Evolutionary conservation across 179 eudicot species (phyloP).

Genomic region (Spinacia oleracea): DNA sequence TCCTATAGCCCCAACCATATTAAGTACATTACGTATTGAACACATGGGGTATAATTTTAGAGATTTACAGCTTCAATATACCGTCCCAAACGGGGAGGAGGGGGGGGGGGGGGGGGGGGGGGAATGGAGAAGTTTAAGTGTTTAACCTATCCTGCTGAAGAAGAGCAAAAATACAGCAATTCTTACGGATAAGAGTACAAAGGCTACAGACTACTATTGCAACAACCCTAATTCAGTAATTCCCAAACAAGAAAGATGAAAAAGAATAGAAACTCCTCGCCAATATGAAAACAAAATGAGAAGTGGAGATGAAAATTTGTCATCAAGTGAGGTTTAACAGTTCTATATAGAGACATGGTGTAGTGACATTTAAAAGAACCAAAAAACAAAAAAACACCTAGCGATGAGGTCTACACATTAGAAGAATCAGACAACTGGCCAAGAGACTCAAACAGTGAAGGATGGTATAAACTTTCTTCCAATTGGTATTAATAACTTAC

Average conservation of each 20-base stretch:
- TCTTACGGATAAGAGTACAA: not conserved
- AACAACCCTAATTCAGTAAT: not conserved
- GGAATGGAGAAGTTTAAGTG: not conserved
- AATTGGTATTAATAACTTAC: conserved; percentile 2
- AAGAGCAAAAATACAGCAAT: not conserved
- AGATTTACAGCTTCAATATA: not conserved
- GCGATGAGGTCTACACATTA: conserved; percentile 17
- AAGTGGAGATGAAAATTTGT: not conserved
- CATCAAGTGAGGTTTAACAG: not conserved
- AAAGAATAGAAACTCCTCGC: not conserved
- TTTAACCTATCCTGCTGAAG: not conserved
- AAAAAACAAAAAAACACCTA: not conserved
- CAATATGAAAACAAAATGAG: not conserved
- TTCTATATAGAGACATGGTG: not conserved
- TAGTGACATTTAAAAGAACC: not conserved
- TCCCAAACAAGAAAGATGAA: not conserved
- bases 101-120: not conserved
- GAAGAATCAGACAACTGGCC: conserved; percentile 13
- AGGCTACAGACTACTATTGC: not conserved
- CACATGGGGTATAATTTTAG: not conserved
- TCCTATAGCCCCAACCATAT: too few relatives aligned
- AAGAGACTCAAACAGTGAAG: not conserved
- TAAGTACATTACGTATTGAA: not conserved
- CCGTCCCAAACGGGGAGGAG: not conserved
- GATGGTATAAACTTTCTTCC: conserved; percentile 1